Percentiles rank a stretch among this genome's conserved stretches.
Evolutionary conservation across 768 basidiomycete species (phyloP).

Genomic region (Fibroporia radiculosa): DNA sequence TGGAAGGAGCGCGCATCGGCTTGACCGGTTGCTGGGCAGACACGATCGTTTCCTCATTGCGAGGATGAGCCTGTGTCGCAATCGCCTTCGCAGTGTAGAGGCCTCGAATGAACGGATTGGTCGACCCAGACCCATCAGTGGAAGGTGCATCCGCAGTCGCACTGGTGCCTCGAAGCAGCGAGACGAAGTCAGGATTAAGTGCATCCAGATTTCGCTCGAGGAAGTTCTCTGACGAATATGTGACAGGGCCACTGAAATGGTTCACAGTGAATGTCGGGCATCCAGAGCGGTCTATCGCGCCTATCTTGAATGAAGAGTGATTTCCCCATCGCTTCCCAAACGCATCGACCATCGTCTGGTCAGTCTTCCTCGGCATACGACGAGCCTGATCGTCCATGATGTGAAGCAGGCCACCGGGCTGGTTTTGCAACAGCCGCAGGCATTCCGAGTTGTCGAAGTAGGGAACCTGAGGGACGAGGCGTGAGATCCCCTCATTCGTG

Average conservation of each 20-base stretch:
- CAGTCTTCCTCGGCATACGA: conserved; percentile 81
- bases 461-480: conserved; percentile 57
- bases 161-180: conserved; percentile 64
- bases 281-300: conserved; percentile 66
- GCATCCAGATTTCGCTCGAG: conserved; percentile 83
- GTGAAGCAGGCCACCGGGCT: conserved; percentile 86
- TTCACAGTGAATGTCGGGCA: conserved; percentile 84
- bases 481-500: conserved; percentile 69
- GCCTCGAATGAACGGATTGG: conserved; percentile 86
- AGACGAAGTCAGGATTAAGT: conserved; percentile 89
- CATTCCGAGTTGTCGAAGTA: conserved; percentile 93
- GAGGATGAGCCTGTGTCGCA: conserved; percentile 85
- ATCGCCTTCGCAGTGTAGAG: conserved; percentile 86
- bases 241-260: conserved; percentile 87
- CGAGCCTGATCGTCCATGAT: conserved; percentile 98
- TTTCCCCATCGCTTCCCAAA: conserved; percentile 93
- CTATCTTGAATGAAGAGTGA: conserved; percentile 85
- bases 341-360: conserved; percentile 90
- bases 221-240: conserved; percentile 88
- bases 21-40: conserved; percentile 89
- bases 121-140: conserved; percentile 67
- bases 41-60: conserved; percentile 93
- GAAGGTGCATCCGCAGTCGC: conserved; percentile 30
- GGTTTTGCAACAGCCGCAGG: conserved; percentile 75
- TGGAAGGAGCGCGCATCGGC: conserved; percentile 91